A percentile compares a stretch with the other conserved stretches of the same genome.
phyloP scores from a whole-genome alignment of 495 filamentous ascomycete genomes.

The Hyaloscypha finlandica region DNA sequence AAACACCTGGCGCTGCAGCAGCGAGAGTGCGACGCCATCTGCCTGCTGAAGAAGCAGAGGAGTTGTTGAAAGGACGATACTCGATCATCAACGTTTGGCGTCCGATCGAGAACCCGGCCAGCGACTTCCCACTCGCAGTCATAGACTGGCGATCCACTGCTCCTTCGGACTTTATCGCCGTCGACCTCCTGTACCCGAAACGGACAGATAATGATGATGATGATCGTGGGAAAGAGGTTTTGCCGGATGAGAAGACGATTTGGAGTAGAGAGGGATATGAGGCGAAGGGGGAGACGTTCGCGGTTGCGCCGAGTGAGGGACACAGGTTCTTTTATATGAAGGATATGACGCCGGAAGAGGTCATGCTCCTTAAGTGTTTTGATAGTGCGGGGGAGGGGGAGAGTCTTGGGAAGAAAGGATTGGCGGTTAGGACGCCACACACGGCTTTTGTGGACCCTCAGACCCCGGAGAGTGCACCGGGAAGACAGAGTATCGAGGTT shows the following conservation, averaged over 20 bases:
- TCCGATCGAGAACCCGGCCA: conserved; percentile 16
- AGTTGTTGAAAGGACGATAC: conserved; percentile 14
- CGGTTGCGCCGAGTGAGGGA: conserved; percentile 12
- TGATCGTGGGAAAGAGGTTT: conserved; percentile 11
- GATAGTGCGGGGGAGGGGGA: conserved; percentile 16
- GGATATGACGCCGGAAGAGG: conserved; percentile 20
- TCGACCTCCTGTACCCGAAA: conserved; percentile 12
- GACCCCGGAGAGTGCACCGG: conserved; percentile 4
- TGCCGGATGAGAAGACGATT: conserved; percentile 12
- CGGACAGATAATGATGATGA: conserved; percentile 10
- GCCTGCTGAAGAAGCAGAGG: conserved; percentile 12
- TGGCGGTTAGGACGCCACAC: conserved; percentile 16
- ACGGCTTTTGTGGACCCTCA: conserved; percentile 11
- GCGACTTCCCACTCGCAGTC: conserved; percentile 16
- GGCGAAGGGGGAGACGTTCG: conserved; percentile 17
- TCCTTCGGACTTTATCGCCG: conserved; percentile 5
- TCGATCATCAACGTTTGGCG: conserved; percentile 19
- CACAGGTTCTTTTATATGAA: conserved; percentile 17
- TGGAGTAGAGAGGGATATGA: conserved; percentile 6
- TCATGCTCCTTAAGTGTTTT: conserved; percentile 18
- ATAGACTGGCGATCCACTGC: conserved; percentile 12
- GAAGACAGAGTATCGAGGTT: conserved; percentile 20
- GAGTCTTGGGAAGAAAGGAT: conserved; percentile 10
- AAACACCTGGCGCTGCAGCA: conserved; percentile 10
- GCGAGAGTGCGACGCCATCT: conserved; percentile 13